Percentiles rank a stretch among this genome's conserved stretches.
Evolutionary conservation across 805 yeast genomes (phyloP).

Genomic region (Nakazawaea molendinolei): DNA sequence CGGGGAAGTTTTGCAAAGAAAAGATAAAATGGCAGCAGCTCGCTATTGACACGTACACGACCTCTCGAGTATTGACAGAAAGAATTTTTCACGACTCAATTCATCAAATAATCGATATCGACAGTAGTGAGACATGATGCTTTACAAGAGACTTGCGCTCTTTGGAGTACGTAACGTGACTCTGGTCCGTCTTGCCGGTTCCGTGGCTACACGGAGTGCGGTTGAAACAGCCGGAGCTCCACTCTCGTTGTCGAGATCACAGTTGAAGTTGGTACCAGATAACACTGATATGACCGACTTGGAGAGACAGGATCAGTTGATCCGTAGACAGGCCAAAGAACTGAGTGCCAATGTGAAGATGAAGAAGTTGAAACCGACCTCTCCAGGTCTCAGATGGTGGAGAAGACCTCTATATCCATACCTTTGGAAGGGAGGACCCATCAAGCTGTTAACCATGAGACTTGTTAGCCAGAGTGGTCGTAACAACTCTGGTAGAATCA

Average conservation of each 20-base stretch:
- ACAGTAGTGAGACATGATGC: no score
- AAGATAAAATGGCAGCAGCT: not conserved
- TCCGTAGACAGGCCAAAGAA: slow-evolving; percentile 66
- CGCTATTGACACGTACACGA: no score
- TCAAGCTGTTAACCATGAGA: slow-evolving; percentile 66
- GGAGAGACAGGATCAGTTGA: slow-evolving; percentile 71
- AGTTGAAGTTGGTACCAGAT: slow-evolving; percentile 34
- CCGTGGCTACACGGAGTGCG: not conserved
- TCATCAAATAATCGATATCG: no score
- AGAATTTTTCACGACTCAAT: no score
- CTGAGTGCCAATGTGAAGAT: slow-evolving; percentile 64
- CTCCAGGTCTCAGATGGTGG: slow-evolving; percentile 88
- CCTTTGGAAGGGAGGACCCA: slow-evolving; percentile 80
- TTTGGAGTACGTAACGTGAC: no score
- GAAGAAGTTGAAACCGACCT: slow-evolving; percentile 71
- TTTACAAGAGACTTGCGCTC: no score
- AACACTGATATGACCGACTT: slow-evolving; percentile 55
- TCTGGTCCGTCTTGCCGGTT: no score
- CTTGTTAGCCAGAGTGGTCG: slow-evolving; percentile 79
- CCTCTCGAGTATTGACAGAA: no score
- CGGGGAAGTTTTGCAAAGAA: not conserved
- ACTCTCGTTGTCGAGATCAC: slow-evolving; percentile 26
- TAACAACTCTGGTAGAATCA: slow-evolving; percentile 80
- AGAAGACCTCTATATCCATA: slow-evolving; percentile 83
- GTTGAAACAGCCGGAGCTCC: not conserved